Base-by-base conservation (phyloP, 202 grass and related monocot genomes). In the Alloteropsis angusta region DNA sequence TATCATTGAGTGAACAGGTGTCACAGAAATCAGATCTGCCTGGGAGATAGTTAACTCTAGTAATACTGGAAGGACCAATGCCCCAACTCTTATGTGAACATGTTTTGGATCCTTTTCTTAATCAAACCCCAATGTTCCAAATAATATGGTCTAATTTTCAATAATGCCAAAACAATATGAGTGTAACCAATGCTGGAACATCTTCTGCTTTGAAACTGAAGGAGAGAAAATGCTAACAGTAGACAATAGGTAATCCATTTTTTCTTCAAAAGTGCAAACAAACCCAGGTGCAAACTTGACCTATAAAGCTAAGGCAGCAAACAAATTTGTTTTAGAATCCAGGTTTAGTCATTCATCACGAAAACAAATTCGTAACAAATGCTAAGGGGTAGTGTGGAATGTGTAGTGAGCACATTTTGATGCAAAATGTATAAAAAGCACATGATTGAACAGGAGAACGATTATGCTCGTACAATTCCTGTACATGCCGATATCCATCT, bases 401-500 rank as follows among this genome's bases (percentile, higher is more conserved):
- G 30, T 65, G 59, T 78, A 67, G 3, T 12, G 13, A 44, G 42
- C 42, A 44, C 42, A n/a, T 44, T 44, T 9, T 44, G 8, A 12
- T 12, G 10, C 1, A 12, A 44, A 55, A 22, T 55, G 25, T 53
- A 62, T 80, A 71, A 72, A 10, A 82, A 73, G 34, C 22, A 36
- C 36, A 60, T 43, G 9, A 80, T 73, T 75, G 47, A 71, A 37
- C 81, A 76, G 64, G 64, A 80, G 45, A 85, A 57, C 16, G 82
- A 13, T 68, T 72, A 77, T 82, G 73, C 14, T 50, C 91, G 38
- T 94, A 97, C 95, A 97, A 81, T 92, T 97, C 95, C 62, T 76
- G 28, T 78, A 97, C 71, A 78, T 97, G 95, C 53, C 89, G 48
- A 78, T 94, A 97, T 69, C 89, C 95, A 85, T 97, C 85, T 11